Conservation (phyloP, 768 basidiomycete species). For the Pholiota molesta region DNA sequence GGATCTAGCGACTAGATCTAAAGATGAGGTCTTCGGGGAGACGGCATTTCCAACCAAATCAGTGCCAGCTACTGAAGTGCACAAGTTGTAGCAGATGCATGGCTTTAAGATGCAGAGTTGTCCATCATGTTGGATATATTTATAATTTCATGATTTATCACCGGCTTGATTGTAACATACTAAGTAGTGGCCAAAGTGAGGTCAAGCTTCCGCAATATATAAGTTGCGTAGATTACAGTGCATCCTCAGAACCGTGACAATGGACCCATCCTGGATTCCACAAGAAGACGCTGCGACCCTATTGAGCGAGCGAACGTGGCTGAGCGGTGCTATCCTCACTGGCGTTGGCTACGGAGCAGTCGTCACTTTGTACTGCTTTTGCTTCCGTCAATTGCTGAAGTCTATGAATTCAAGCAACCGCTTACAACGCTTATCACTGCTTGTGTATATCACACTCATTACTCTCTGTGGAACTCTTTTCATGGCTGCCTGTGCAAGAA, state of each 20-base stretch:
- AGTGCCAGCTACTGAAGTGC: too few relatives aligned
- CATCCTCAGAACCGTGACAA: background rate
- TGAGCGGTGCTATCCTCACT: constrained; percentile 11
- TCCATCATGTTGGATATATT: too few relatives aligned
- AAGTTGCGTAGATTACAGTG: too few relatives aligned
- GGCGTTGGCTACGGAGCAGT: constrained; percentile 14
- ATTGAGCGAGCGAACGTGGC: background rate
- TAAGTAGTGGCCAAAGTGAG: too few relatives aligned
- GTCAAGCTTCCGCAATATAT: too few relatives aligned
- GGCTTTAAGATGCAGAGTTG: too few relatives aligned
- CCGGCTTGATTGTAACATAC: too few relatives aligned
- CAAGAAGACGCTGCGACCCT: background rate
- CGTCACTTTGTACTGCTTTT: constrained; percentile 11
- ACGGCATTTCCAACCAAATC: too few relatives aligned
- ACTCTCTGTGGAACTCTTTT: constrained; percentile 9
- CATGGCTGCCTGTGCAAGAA: background rate
- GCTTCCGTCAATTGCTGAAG: constrained; percentile 8
- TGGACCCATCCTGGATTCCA: background rate
- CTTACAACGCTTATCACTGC: background rate
- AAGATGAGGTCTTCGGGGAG: too few relatives aligned
- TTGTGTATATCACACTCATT: constrained; percentile 10
- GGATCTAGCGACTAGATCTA: too few relatives aligned
- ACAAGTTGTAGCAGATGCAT: too few relatives aligned
- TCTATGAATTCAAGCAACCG: constrained; percentile 4
- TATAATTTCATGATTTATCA: too few relatives aligned